Percentiles rank a stretch among this genome's conserved stretches.
Conservation (phyloP, 768 basidiomycete species). For the Trametes meyenii region DNA sequence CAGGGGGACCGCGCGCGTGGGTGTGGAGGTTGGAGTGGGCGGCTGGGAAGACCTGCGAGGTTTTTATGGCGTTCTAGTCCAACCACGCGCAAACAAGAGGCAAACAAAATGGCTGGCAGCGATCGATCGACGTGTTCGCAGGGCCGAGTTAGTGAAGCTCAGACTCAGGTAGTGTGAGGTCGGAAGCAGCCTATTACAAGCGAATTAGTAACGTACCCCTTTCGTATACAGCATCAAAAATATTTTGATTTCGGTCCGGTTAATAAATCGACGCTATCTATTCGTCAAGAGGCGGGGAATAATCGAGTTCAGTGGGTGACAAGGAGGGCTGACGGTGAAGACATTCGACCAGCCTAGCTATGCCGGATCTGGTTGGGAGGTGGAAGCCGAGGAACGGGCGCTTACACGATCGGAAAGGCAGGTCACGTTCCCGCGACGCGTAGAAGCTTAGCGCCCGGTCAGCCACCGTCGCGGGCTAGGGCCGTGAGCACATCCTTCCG, state of each 20-base stretch:
- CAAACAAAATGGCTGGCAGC: slow-evolving; percentile 1
- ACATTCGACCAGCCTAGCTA: too few species aligned
- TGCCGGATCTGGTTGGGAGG: too few species aligned
- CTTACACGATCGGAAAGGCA: slow-evolving; percentile 1
- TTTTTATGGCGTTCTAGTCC: background rate
- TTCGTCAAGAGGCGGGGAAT: too few species aligned
- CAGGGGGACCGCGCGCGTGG: background rate
- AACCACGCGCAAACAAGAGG: slow-evolving; percentile 15
- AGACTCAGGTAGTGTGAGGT: too few species aligned
- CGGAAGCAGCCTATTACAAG: too few species aligned
- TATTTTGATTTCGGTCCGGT: too few species aligned
- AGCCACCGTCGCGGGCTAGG: slow-evolving; percentile 20
- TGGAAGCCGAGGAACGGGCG: background rate
- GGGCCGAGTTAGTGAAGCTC: too few species aligned
- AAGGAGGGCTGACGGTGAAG: too few species aligned
- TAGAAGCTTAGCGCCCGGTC: slow-evolving; percentile 7
- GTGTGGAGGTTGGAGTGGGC: background rate
- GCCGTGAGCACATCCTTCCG: background rate
- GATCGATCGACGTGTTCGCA: slow-evolving; percentile 1
- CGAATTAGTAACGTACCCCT: too few species aligned
- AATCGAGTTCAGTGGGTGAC: too few species aligned
- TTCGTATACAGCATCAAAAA: too few species aligned
- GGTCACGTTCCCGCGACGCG: slow-evolving; percentile 25
- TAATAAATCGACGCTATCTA: too few species aligned
- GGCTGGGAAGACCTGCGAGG: background rate